Conservation (phyloP, 768 basidiomycete genomes). For the Boletellus ananiceps region DNA sequence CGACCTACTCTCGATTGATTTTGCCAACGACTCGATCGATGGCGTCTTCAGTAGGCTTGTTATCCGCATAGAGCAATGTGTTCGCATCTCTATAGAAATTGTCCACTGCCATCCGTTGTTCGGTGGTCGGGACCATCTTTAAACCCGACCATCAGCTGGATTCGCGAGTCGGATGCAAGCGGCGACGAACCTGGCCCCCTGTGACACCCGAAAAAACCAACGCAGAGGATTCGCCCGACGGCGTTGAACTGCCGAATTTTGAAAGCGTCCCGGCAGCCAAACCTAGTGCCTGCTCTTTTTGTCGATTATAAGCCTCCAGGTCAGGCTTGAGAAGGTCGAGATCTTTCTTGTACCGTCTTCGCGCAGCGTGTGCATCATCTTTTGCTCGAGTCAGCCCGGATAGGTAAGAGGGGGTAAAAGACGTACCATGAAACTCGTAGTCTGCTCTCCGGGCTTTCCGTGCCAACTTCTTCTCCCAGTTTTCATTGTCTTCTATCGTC, state of each 20-base stretch:
- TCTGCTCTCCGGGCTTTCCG: slow-evolving; percentile 82
- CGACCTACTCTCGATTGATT: slow-evolving; percentile 86
- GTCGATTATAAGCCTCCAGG: slow-evolving; percentile 77
- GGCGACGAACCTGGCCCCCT: slow-evolving; percentile 37
- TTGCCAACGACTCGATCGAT: slow-evolving; percentile 89
- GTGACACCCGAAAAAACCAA: slow-evolving; percentile 51
- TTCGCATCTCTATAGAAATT: slow-evolving; percentile 92
- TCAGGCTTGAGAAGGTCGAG: slow-evolving; percentile 86
- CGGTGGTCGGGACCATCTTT: slow-evolving; percentile 49
- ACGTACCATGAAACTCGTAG: slow-evolving; percentile 86
- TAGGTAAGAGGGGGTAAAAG: not conserved
- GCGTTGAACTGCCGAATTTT: slow-evolving; percentile 33
- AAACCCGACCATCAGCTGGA: slow-evolving; percentile 9
- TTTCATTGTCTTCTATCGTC: slow-evolving; percentile 29
- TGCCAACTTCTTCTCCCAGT: slow-evolving; percentile 50
- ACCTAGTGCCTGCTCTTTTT: slow-evolving; percentile 84
- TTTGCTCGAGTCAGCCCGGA: not conserved
- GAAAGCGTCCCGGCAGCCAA: slow-evolving; percentile 63
- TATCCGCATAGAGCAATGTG: slow-evolving; percentile 89
- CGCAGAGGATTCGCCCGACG: slow-evolving; percentile 29
- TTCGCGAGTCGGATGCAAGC: not conserved
- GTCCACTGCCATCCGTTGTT: slow-evolving; percentile 69
- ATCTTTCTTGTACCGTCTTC: slow-evolving; percentile 89
- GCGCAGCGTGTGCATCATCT: slow-evolving; percentile 91
- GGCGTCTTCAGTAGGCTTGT: slow-evolving; percentile 91